A percentile compares a stretch with the other conserved stretches of the same genome.
These are phyloP conservation scores for Taxawa tesnikishii DNA, from an alignment of 2,329 filamentous ascomycete genomes.

Conservation along the genomic window DNA sequence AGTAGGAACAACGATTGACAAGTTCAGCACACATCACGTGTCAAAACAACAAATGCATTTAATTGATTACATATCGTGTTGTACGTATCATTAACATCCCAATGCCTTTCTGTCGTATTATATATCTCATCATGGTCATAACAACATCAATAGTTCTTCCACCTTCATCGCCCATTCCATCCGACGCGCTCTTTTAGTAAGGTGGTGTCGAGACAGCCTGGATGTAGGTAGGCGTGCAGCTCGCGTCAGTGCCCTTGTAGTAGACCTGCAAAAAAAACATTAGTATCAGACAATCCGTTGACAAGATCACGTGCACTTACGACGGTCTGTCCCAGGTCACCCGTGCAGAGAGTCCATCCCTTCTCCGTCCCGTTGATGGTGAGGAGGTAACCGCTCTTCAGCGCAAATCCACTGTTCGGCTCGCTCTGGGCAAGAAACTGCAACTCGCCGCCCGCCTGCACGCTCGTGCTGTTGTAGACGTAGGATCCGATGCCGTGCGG, in stretches of 20 bases:
- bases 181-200: no score
- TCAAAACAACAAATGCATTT: no score
- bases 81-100: no score
- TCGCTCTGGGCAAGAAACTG: constrained; percentile 20
- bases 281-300: constrained; percentile 1
- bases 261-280: constrained; percentile 14
- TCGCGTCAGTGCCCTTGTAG: constrained; percentile 23
- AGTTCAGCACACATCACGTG: no score
- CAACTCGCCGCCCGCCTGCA: constrained; percentile 16
- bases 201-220: constrained; percentile 25
- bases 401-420: constrained; percentile 19
- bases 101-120: no score
- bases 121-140: no score
- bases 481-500: constrained; percentile 17
- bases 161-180: no score
- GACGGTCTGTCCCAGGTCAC: no score
- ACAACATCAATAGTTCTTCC: no score
- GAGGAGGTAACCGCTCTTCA: constrained; percentile 24
- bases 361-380: constrained; percentile 21
- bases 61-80: no score
- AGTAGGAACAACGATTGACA: no score
- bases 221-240: constrained; percentile 24
- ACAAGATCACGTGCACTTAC: no score
- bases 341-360: constrained; percentile 28
- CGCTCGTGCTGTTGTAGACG: constrained; percentile 20